These are phyloP conservation scores for Exidia glandulosa DNA, from an alignment of 768 basidiomycete genomes.

Conservation along the genomic window DNA sequence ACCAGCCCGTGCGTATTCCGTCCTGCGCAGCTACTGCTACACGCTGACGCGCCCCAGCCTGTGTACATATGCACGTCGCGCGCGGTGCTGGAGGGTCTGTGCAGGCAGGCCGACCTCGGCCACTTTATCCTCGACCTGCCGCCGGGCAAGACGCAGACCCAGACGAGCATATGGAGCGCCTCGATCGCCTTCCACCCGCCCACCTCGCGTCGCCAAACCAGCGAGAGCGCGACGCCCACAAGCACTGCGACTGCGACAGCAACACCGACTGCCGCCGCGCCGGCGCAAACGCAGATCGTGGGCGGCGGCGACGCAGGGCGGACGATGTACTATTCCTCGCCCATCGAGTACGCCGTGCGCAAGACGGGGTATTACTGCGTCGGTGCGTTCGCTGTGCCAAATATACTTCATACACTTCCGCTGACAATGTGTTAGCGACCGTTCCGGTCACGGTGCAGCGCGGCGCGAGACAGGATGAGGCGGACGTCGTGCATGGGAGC, in stretches of 20 bases:
- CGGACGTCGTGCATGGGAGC: constrained; percentile 35
- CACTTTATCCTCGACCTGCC: constrained; percentile 80
- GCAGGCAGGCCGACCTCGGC: constrained; percentile 61
- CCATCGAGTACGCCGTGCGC: constrained; percentile 72
- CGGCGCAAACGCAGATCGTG: background rate
- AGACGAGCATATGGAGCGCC: constrained; percentile 84
- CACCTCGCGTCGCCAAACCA: constrained; percentile 13
- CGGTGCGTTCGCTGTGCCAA: constrained; percentile 37
- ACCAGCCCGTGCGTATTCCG: constrained; percentile 50
- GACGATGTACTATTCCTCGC: constrained; percentile 45
- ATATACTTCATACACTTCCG: background rate
- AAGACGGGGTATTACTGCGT: constrained; percentile 96
- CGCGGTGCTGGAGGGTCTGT: constrained; percentile 62
- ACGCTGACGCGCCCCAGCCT: constrained; percentile 51
- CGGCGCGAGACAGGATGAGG: background rate
- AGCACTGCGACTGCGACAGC: constrained; percentile 8
- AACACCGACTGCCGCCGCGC: background rate
- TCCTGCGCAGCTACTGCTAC: background rate
- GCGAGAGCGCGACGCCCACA: background rate
- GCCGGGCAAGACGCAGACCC: constrained; percentile 42
- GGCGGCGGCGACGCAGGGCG: constrained; percentile 12
- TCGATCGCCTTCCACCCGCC: constrained; percentile 49
- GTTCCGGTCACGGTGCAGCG: constrained; percentile 72
- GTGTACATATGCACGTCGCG: constrained; percentile 88
- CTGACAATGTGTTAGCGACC: constrained; percentile 40